Base-by-base conservation (phyloP, 176 grass and related monocot species). In the Calamus simplicifolius region DNA sequence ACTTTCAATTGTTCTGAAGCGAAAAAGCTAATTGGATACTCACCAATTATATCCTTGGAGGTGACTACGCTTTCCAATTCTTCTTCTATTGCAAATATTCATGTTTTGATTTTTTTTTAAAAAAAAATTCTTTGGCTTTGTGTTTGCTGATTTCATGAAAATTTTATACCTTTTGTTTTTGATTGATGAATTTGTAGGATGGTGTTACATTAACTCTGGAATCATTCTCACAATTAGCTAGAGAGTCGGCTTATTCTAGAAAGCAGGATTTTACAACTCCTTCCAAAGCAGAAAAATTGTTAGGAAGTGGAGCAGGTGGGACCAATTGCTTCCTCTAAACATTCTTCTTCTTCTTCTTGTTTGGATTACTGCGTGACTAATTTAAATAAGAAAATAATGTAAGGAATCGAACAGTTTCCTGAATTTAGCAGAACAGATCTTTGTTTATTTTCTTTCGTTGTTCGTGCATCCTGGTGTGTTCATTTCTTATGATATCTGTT, bases 271-370 rank as follows among this genome's bases (percentile, higher is more conserved):
- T 74, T 52, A 60, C 31, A n/a, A 67, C 26, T 61, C 53, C 62
- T 59, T 88, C 84, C 27, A 91, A 92, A 75, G 81, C 79, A 30
- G 80, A 82, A 43, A 83, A 77, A 73, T 62, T 97, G 18, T 75
- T 97, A 81, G 93, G 93, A 21, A 68, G 69, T 77, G 93, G 93
- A 78, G 67, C 71, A 85, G 87, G 93, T 97, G 27, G 73, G 61
- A 72, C 50, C 58, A 28, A 16, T 38, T 26, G 56, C 52, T 57
- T 73, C 51, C 31, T 27, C 48, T 12, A 66, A 76, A 69, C 27
- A 29, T 30, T 64, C 3, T 53, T 29, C 57, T 73, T 31, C 10
- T 49, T 16, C 6, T 16, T 21, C n/a, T 52, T n/a, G 4, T 55
- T 52, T 54, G 21, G 31, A 5, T 43, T 43, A 13, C 35, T 43